These are phyloP conservation scores for Brettanomyces bruxellensis DNA, from an alignment of 805 yeast genomes.

Conservation along the genomic window DNA sequence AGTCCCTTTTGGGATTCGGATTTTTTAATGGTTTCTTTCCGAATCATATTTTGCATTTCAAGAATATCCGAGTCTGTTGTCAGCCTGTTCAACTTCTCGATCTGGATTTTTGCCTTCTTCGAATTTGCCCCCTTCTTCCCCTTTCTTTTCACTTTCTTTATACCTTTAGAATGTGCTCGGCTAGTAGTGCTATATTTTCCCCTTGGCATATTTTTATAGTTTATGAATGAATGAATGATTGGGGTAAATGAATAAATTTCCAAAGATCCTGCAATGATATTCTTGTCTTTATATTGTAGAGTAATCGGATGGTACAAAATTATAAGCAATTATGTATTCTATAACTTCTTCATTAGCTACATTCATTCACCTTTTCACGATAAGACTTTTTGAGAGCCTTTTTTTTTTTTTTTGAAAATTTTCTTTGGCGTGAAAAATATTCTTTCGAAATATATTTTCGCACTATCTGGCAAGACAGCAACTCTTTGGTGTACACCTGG, in stretches of 20 bases:
- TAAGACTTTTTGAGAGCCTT: no score
- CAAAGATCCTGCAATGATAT: no score
- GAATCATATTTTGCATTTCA: conserved; percentile 7
- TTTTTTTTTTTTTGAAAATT: background rate
- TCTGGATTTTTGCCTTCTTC: conserved; percentile 16
- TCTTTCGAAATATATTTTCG: no score
- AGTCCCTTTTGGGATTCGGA: background rate
- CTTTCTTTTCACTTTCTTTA: conserved; percentile 3
- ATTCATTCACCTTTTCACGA: no score
- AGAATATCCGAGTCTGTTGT: conserved; percentile 15
- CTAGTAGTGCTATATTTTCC: background rate
- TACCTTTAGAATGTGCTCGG: background rate
- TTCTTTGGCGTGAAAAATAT: background rate
- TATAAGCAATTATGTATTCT: no score
- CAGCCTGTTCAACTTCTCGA: conserved; percentile 19
- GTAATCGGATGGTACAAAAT: no score
- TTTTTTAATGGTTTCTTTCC: conserved; percentile 3
- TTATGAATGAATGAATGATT: no score
- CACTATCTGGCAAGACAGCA: no score
- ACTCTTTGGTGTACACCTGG: no score
- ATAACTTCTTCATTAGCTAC: no score
- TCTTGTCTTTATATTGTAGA: no score
- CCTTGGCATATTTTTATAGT: background rate
- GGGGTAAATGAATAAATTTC: no score
- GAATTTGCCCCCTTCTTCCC: conserved; percentile 16